Evolutionary conservation across 2,329 filamentous ascomycete genomes (phyloP).

Genomic region (Colletotrichum musicola): DNA sequence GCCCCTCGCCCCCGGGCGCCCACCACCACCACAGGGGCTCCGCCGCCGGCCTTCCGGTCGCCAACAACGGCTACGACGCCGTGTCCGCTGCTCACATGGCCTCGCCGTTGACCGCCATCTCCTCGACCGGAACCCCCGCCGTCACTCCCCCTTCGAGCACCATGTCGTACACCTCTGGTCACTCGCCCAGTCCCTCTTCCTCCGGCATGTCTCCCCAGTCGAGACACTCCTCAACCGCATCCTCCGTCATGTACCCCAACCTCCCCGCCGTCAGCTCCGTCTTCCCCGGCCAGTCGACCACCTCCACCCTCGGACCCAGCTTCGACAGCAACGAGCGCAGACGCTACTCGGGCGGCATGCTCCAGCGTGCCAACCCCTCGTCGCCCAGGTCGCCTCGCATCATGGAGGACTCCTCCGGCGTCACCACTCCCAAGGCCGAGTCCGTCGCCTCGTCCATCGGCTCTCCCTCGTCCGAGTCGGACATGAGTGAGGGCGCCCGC

Average conservation of each 20-base stretch:
- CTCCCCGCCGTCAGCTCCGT: constrained; percentile 78
- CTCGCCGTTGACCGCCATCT: constrained; percentile 70
- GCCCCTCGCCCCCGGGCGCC: constrained; percentile 63
- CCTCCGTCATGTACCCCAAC: constrained; percentile 79
- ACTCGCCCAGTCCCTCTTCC: constrained; percentile 80
- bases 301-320: constrained; percentile 77
- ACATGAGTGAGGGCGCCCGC: constrained; percentile 63
- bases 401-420: constrained; percentile 53
- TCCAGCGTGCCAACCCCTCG: constrained; percentile 68
- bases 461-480: constrained; percentile 69
- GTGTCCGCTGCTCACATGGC: constrained; percentile 69
- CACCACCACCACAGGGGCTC: constrained; percentile 49
- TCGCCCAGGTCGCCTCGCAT: constrained; percentile 53
- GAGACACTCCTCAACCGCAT: constrained; percentile 70
- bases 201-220: constrained; percentile 77
- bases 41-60: constrained; percentile 48
- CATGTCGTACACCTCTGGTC: constrained; percentile 81
- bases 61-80: constrained; percentile 53
- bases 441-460: constrained; percentile 58
- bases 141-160: constrained; percentile 82
- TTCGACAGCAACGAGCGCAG: constrained; percentile 74
- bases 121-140: constrained; percentile 78
- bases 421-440: constrained; percentile 59
- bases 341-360: constrained; percentile 75
- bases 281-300: constrained; percentile 75